Evolutionary conservation across 108 stramenopile species (phyloP), one percentile per base, ranked within the genome.

Genomic region (Nannochloropsis oceanica): DNA sequence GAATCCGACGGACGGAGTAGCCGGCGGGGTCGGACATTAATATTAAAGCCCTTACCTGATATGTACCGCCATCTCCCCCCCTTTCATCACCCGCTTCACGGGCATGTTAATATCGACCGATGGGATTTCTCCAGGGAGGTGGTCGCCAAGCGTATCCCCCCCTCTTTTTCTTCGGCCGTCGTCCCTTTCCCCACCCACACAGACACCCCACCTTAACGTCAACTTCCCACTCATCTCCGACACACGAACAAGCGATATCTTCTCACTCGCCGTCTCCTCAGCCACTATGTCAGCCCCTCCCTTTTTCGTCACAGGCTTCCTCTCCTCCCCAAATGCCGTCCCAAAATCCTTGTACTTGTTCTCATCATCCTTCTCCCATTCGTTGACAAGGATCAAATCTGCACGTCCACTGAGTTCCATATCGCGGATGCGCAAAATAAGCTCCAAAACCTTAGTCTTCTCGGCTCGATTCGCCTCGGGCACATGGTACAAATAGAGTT

Each of bases 401-500:
- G 85, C 85, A 25, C 44, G 81, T 14, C 85, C 85, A 25, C 85
- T 81, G 13, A 81, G 81, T n/a, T 82, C 85, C 79, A 2, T 81
- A 25, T 81, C 80, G 13, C 10, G n/a, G 84, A 94, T 81, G 84
- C 91, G 91, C 85, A 88, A 84, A 44, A 91, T 90, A 25, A 92
- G 83, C 80, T 92, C 84, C 13, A 89, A 91, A 59, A 88, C 93
- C 89, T 94, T 94, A 86, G 89, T 89, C 89, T 92, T 93, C 87
- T 95, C 95, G 88, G 90, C 91, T 24, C 85, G 80, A 84, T 92
- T 92, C 34, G 93, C 90, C 25, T 83, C 43, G 13, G 86, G 80
- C 22, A 94, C 95, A 84, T 85, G 89, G 94, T 93, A 97, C 12
- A 90, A 89, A 92, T 93, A 97, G 20, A 97, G 92, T 80, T 92